phyloP scores from a whole-genome alignment of 305 asterid species.

The Fraxinus floribunda region DNA sequence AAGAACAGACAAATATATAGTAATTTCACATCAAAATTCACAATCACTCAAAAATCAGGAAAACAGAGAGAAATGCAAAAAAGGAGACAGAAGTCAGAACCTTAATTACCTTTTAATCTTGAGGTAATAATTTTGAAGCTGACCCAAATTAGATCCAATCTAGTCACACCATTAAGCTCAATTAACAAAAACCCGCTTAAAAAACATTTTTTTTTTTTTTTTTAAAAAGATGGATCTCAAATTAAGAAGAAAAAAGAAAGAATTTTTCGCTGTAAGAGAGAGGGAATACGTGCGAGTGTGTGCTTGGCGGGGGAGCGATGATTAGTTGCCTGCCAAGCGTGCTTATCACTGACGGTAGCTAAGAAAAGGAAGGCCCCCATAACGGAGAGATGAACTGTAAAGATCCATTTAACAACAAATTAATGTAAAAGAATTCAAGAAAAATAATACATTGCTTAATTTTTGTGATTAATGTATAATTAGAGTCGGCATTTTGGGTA shows the following conservation, averaged over 20 bases:
- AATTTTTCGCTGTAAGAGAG: conserved; percentile 25
- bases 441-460: conserved; percentile 2
- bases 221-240: conserved; percentile 5
- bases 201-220: conserved; percentile 19
- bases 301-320: conserved; percentile 12
- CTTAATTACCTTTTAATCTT: conserved; percentile 39
- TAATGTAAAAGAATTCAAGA: conserved; percentile 1
- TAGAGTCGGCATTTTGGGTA: conserved; percentile 13
- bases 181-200: conserved; percentile 24
- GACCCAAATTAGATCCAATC: conserved; percentile 42
- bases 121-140: conserved; percentile 25
- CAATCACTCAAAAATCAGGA: not conserved
- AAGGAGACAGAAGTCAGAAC: not conserved
- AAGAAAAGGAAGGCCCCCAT: conserved; percentile 35
- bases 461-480: not conserved
- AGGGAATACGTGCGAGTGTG: conserved; percentile 21
- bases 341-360: conserved; percentile 51
- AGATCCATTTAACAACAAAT: conserved; percentile 20
- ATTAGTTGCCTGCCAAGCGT: conserved; percentile 45
- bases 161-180: conserved; percentile 34
- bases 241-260: conserved; percentile 13
- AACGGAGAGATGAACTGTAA: conserved; percentile 41
- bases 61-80: not conserved
- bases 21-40: conserved; percentile 9
- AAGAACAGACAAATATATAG: conserved; percentile 1